A percentile compares a stretch with the other conserved stretches of the same genome.
These are phyloP conservation scores for Pythium rishiriense DNA, from an alignment of 352 stramenopile species.

Conservation along the genomic window DNA sequence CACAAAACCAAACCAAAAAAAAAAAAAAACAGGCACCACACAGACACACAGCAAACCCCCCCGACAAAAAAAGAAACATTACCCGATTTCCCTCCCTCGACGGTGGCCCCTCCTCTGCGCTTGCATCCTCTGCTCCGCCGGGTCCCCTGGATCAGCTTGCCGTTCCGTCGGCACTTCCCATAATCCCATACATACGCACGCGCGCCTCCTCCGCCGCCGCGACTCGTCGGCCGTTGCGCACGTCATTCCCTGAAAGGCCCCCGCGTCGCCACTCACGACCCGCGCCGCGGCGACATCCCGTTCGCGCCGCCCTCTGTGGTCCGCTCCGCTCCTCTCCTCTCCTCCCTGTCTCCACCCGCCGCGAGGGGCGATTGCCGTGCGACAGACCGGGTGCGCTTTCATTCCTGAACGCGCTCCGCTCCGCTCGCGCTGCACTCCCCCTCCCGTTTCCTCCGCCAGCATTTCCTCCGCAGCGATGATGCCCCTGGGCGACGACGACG, in stretches of 20 bases:
- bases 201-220: slow-evolving; percentile 9
- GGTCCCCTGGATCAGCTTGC: slow-evolving; percentile 2
- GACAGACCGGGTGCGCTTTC: background rate
- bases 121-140: background rate
- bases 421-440: background rate
- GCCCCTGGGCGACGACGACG: slow-evolving; percentile 24
- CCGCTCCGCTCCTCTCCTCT: background rate
- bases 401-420: slow-evolving; percentile 14
- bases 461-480: slow-evolving; percentile 14
- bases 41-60: slow-evolving; percentile 8
- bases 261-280: background rate
- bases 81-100: slow-evolving; percentile 2
- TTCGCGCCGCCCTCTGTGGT: background rate
- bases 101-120: background rate
- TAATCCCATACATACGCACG: background rate
- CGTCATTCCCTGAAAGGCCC: slow-evolving; percentile 15
- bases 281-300: slow-evolving; percentile 2
- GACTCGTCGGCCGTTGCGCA: slow-evolving; percentile 30
- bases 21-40: slow-evolving; percentile 8
- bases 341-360: background rate
- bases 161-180: background rate
- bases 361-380: background rate
- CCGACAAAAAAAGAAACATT: slow-evolving; percentile 23
- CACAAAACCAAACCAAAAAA: no score
- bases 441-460: background rate